Evolutionary conservation across 306 rosid species (phyloP).

Genomic region (Vachellia pachyceras): DNA sequence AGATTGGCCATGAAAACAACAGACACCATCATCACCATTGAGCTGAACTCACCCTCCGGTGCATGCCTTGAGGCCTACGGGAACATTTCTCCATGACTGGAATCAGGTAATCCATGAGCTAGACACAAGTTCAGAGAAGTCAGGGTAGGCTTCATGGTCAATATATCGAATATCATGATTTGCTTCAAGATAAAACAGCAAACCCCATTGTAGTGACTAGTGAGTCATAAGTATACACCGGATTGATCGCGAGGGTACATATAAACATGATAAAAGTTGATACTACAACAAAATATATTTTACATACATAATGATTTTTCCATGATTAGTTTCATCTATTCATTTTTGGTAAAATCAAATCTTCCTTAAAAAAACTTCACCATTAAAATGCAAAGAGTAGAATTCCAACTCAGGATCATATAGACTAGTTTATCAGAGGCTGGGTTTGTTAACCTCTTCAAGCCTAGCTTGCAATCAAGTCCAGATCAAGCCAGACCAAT

Average conservation of each 20-base stretch:
- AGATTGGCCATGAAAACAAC: conserved; percentile 18
- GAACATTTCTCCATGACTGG: conserved; percentile 58
- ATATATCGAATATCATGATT: not conserved
- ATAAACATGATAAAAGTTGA: not conserved
- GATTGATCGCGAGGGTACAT: not conserved
- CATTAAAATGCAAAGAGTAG: not conserved
- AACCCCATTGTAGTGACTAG: not conserved
- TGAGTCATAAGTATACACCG: not conserved
- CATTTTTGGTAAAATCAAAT: not conserved
- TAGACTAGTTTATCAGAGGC: not conserved
- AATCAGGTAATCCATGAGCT: conserved; percentile 62
- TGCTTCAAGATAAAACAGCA: not conserved
- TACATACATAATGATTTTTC: not conserved
- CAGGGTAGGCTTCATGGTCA: conserved; percentile 20
- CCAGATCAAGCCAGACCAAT: not conserved
- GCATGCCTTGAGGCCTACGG: conserved; percentile 36
- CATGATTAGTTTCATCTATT: not conserved
- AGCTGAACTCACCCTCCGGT: conserved; percentile 57
- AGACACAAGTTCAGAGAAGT: conserved; percentile 29
- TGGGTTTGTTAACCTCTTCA: not conserved
- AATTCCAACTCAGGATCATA: not conserved
- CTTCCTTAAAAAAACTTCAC: not conserved
- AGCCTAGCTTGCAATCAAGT: not conserved
- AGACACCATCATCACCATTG: conserved; percentile 47
- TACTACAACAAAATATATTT: not conserved